Percentiles rank a stretch among this genome's conserved stretches.
These are phyloP conservation scores for Suillus bovinus DNA, from an alignment of 768 basidiomycete species.

Conservation along the genomic window DNA sequence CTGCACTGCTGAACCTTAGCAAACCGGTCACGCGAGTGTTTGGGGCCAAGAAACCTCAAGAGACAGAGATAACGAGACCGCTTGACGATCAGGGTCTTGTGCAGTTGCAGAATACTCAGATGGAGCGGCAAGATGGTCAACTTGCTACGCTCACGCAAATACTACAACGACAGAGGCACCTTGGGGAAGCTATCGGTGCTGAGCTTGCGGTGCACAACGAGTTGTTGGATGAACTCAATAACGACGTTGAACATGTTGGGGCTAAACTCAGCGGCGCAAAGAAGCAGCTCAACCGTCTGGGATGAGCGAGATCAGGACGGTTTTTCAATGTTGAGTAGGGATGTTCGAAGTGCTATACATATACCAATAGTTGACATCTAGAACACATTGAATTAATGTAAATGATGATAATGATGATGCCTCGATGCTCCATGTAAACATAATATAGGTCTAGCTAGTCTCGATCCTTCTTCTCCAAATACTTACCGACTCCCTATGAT, in stretches of 20 bases:
- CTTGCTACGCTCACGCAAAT: slow-evolving; percentile 80
- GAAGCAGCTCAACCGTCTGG: slow-evolving; percentile 79
- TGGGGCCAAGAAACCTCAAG: slow-evolving; percentile 65
- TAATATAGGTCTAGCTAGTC: slow-evolving; percentile 26
- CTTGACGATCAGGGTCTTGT: slow-evolving; percentile 83
- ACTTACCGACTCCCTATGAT: slow-evolving; percentile 57
- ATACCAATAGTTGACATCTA: slow-evolving; percentile 26
- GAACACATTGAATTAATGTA: slow-evolving; percentile 19
- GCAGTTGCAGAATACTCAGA: slow-evolving; percentile 75
- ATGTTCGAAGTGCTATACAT: slow-evolving; percentile 12
- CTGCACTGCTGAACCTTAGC: slow-evolving; percentile 58
- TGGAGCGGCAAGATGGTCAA: slow-evolving; percentile 83
- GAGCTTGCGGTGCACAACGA: slow-evolving; percentile 88
- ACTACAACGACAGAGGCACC: slow-evolving; percentile 78
- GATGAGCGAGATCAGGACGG: slow-evolving; percentile 35
- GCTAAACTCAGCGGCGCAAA: slow-evolving; percentile 79
- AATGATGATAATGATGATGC: slow-evolving; percentile 6
- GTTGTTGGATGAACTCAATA: slow-evolving; percentile 75
- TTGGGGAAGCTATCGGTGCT: slow-evolving; percentile 82
- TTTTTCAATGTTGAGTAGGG: slow-evolving; percentile 2
- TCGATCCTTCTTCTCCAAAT: slow-evolving; percentile 42
- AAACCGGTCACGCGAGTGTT: slow-evolving; percentile 74
- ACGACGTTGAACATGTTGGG: slow-evolving; percentile 76
- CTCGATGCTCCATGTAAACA: slow-evolving; percentile 12
- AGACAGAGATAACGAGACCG: slow-evolving; percentile 85